phyloP scores from a whole-genome alignment of 345 rosid species.

The Excoecaria cochinchinensis region DNA sequence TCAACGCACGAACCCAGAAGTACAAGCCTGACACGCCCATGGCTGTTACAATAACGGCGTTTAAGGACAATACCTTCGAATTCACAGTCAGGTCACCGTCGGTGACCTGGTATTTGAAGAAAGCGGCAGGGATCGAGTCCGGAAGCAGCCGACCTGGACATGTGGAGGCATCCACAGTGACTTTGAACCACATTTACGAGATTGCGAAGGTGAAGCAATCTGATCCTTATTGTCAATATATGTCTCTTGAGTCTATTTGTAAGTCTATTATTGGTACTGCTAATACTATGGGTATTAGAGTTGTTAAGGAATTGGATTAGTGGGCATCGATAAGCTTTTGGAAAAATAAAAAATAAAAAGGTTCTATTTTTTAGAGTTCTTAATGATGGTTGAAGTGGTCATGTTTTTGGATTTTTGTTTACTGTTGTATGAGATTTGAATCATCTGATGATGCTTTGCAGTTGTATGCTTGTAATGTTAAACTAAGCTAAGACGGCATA shows the following conservation, averaged over 20 bases:
- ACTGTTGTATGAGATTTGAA: neutral
- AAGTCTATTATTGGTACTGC: slow-evolving; percentile 53
- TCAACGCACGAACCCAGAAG: slow-evolving; percentile 91
- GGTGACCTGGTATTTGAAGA: slow-evolving; percentile 83
- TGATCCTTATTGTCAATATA: slow-evolving; percentile 85
- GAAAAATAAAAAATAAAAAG: neutral
- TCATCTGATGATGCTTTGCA: neutral
- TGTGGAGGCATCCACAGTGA: slow-evolving; percentile 56
- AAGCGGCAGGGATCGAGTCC: too few species aligned
- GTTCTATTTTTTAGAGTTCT: neutral
- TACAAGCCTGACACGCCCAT: slow-evolving; percentile 89
- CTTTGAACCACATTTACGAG: slow-evolving; percentile 70
- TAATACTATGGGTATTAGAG: slow-evolving; percentile 76
- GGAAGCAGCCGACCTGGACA: slow-evolving; percentile 96
- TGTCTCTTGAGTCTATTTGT: slow-evolving; percentile 34
- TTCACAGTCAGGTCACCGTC: slow-evolving; percentile 76
- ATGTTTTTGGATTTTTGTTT: neutral
- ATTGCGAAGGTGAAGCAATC: slow-evolving; percentile 92
- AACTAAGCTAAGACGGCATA: neutral
- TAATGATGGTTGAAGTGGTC: neutral
- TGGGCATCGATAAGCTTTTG: neutral
- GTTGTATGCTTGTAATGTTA: neutral
- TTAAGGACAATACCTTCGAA: slow-evolving; percentile 87
- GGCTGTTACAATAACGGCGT: slow-evolving; percentile 84
- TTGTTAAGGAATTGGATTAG: slow-evolving; percentile 73